A percentile compares a stretch with the other conserved stretches of the same genome.
Evolutionary conservation across 2,329 filamentous ascomycete species (phyloP).

Genomic region (Pyricularia grisea): DNA sequence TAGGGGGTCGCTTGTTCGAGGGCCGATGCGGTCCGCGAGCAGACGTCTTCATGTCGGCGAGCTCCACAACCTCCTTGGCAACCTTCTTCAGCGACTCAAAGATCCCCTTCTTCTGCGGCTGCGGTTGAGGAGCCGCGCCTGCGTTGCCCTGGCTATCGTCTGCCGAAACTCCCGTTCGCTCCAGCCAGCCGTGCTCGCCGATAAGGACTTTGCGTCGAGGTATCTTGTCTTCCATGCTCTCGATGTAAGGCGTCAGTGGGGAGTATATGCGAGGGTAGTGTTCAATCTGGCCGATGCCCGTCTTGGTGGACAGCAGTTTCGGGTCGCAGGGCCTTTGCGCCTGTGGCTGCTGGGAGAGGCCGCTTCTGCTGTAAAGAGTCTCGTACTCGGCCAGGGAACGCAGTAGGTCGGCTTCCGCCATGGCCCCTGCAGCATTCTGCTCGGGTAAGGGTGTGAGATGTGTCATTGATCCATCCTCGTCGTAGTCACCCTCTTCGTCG

Average conservation of each 20-base stretch:
- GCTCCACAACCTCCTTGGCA: conserved; percentile 40
- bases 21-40: conserved; percentile 1
- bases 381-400: conserved; percentile 3
- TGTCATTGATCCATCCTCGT: conserved; percentile 9
- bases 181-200: conserved; percentile 47
- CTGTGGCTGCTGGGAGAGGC: neutral
- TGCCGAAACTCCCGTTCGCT: conserved; percentile 27
- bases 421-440: conserved; percentile 7
- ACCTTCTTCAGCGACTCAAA: conserved; percentile 40
- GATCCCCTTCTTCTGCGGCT: conserved; percentile 27
- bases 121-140: neutral
- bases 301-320: neutral
- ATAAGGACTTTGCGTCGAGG: conserved; percentile 41
- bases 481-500: conserved; percentile 7
- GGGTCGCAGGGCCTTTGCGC: neutral
- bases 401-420: neutral
- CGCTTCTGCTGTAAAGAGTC: neutral
- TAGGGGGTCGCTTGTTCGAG: conserved; percentile 6
- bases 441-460: conserved; percentile 18
- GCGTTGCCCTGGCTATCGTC: neutral
- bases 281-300: neutral
- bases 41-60: conserved; percentile 12
- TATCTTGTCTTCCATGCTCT: conserved; percentile 18
- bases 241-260: conserved; percentile 32
- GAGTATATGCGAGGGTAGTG: conserved; percentile 23